A percentile compares a stretch with the other conserved stretches of the same genome.
phyloP scores from a whole-genome alignment of 345 rosid species.

The Eucalyptus leucophloia region DNA sequence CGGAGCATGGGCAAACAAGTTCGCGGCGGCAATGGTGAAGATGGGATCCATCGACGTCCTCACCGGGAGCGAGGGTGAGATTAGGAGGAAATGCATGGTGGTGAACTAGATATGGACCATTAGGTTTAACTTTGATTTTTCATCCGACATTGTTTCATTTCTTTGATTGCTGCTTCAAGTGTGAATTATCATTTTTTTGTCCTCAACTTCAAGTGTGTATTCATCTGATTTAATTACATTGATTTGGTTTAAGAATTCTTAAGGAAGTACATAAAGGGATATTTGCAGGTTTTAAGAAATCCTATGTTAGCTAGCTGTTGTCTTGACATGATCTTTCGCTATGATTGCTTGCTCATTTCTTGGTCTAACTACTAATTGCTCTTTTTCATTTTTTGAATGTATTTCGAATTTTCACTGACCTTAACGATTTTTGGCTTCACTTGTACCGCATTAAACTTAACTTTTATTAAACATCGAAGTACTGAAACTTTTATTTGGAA shows the following conservation, averaged over 20 bases:
- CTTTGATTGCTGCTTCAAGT: not conserved
- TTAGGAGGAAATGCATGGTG: not conserved
- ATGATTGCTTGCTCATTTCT: not conserved
- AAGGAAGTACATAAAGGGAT: not conserved
- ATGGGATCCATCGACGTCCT: slow-evolving; percentile 18
- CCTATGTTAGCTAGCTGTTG: not conserved
- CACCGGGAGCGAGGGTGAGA: slow-evolving; percentile 3
- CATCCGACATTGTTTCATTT: not conserved
- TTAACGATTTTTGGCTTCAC: not conserved
- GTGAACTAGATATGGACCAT: not conserved
- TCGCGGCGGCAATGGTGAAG: not conserved
- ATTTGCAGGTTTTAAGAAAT: not conserved
- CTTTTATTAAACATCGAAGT: not conserved
- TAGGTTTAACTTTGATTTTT: not conserved
- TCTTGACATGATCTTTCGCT: not conserved
- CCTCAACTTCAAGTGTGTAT: not conserved
- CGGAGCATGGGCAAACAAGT: not conserved
- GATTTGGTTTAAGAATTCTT: not conserved
- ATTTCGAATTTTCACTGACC: not conserved
- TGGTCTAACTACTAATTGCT: not conserved
- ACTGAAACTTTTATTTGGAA: not conserved
- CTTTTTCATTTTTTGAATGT: not conserved
- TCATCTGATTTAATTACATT: not conserved
- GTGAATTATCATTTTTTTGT: not conserved
- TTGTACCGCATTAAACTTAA: not conserved